Percentiles rank a stretch among this genome's conserved stretches.
These are phyloP conservation scores for Sugiyamaella lignohabitans DNA, from an alignment of 805 yeast species.

Conservation along the genomic window DNA sequence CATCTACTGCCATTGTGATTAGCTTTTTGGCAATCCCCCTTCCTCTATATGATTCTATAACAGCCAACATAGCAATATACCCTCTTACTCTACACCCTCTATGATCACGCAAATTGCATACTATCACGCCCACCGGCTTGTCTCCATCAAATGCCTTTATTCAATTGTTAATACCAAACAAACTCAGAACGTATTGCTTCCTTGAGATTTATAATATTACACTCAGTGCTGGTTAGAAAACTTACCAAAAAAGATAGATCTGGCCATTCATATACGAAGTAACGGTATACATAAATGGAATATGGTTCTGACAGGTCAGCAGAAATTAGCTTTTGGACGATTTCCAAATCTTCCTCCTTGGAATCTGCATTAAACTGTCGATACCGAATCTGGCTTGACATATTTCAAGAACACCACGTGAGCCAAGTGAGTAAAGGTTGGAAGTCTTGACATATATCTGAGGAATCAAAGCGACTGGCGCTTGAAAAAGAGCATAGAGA, in stretches of 20 bases:
- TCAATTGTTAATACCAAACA: background rate
- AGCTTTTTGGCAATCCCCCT: slow-evolving; percentile 74
- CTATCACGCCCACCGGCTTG: slow-evolving; percentile 64
- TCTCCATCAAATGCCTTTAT: slow-evolving; percentile 32
- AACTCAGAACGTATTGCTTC: background rate
- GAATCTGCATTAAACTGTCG: slow-evolving; percentile 20
- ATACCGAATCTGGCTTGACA: slow-evolving; percentile 17
- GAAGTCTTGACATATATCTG: no score
- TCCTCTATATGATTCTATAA: slow-evolving; percentile 63
- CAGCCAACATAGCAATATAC: slow-evolving; percentile 94
- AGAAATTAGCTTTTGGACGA: slow-evolving; percentile 46
- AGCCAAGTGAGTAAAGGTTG: no score
- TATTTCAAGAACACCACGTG: no score
- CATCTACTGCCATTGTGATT: slow-evolving; percentile 53
- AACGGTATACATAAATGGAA: slow-evolving; percentile 86
- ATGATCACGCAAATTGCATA: slow-evolving; percentile 76
- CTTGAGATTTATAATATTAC: background rate
- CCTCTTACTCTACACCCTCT: slow-evolving; percentile 71
- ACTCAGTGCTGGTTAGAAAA: background rate
- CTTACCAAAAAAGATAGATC: slow-evolving; percentile 58
- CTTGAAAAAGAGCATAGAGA: no score
- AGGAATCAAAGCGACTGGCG: no score
- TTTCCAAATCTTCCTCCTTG: slow-evolving; percentile 29
- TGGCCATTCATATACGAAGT: slow-evolving; percentile 88
- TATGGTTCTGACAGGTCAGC: slow-evolving; percentile 87